phyloP scores from a whole-genome alignment of 2,329 filamentous ascomycete genomes.

The Sporothrix pallida region DNA sequence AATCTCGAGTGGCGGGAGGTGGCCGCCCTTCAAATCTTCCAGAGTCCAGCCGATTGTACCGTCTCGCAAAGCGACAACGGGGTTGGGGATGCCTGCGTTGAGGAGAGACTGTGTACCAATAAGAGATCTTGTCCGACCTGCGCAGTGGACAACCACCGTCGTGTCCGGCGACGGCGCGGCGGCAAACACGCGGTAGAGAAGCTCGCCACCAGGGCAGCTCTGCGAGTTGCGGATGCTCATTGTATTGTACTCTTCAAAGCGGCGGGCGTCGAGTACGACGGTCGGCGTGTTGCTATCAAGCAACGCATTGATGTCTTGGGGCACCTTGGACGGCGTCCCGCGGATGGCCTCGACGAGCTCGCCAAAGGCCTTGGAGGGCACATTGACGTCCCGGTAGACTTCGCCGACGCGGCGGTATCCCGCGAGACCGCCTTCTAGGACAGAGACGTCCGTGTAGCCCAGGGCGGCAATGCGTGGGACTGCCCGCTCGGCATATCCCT shows the following conservation, averaged over 20 bases:
- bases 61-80: slow-evolving; percentile 27
- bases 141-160: slow-evolving; percentile 31
- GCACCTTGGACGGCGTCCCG: slow-evolving; percentile 23
- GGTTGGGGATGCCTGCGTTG: slow-evolving; percentile 29
- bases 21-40: not conserved
- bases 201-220: slow-evolving; percentile 33
- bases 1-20: slow-evolving; percentile 27
- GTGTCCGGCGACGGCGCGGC: slow-evolving; percentile 30
- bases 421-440: slow-evolving; percentile 24
- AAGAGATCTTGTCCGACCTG: slow-evolving; percentile 29
- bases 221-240: slow-evolving; percentile 32
- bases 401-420: slow-evolving; percentile 28
- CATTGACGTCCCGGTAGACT: slow-evolving; percentile 32
- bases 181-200: slow-evolving; percentile 31
- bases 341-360: slow-evolving; percentile 33
- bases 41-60: slow-evolving; percentile 33
- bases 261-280: slow-evolving; percentile 28
- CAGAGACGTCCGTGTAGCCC: slow-evolving; percentile 19
- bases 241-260: slow-evolving; percentile 32
- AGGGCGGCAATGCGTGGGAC: slow-evolving; percentile 21
- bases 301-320: slow-evolving; percentile 7
- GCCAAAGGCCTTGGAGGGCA: slow-evolving; percentile 33
- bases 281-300: not conserved
- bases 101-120: slow-evolving; percentile 29
- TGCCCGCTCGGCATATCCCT: slow-evolving; percentile 29